phyloP scores from a whole-genome alignment of 2,329 filamentous ascomycete genomes.

The Verticillium albo-atrum region DNA sequence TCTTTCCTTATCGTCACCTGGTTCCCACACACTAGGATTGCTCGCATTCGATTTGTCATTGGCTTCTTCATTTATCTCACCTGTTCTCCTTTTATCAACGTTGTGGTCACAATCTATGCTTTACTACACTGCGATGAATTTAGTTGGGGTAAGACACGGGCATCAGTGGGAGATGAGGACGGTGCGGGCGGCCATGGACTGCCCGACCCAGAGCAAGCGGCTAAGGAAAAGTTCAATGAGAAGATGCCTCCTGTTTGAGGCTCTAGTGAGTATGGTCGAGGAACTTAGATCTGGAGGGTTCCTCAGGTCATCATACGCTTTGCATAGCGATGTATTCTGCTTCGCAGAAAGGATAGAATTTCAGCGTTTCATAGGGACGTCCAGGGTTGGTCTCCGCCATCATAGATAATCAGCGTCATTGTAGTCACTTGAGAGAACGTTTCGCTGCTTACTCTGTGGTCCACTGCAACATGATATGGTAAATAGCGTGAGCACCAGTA shows the following conservation, averaged over 20 bases:
- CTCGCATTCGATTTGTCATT: conserved; percentile 29
- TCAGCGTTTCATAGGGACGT: too few relatives aligned
- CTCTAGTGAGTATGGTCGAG: too few relatives aligned
- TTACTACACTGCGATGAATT: conserved; percentile 39
- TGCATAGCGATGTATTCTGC: too few relatives aligned
- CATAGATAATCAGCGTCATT: too few relatives aligned
- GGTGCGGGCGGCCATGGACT: neutral
- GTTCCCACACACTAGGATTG: conserved; percentile 32
- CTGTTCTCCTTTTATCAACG: conserved; percentile 36
- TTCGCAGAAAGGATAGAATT: too few relatives aligned
- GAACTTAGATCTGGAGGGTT: too few relatives aligned
- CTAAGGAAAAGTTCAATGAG: neutral
- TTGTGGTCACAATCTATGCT: conserved; percentile 35
- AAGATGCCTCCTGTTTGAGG: neutral
- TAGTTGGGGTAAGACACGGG: conserved; percentile 40
- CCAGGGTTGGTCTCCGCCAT: too few relatives aligned
- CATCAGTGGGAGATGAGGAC: neutral
- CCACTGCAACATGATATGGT: too few relatives aligned
- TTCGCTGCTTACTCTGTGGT: too few relatives aligned
- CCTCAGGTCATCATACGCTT: too few relatives aligned
- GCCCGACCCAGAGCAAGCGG: neutral
- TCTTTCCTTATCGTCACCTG: conserved; percentile 37
- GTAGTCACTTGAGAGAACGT: too few relatives aligned
- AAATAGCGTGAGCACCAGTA: too few relatives aligned
- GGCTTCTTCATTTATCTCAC: conserved; percentile 31